phyloP scores from a whole-genome alignment of 257 asterid species.

The Ocimum tenuiflorum region DNA sequence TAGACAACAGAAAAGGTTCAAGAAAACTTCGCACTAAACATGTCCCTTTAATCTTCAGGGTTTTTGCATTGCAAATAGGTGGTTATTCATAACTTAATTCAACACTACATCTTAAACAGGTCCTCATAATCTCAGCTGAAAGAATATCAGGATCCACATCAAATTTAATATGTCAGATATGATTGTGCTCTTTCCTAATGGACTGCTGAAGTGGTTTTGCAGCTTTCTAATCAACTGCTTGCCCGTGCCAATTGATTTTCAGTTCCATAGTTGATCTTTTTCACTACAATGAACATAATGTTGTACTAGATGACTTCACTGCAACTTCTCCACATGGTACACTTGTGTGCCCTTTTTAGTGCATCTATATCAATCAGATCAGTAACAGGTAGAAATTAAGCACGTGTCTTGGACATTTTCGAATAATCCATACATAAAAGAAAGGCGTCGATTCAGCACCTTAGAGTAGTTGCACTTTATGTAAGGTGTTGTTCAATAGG shows the following conservation, averaged over 20 bases:
- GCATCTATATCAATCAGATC: constrained; percentile 8
- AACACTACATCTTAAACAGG: background rate
- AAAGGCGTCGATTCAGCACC: background rate
- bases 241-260: background rate
- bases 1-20: constrained; percentile 4
- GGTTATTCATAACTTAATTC: background rate
- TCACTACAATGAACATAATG: background rate
- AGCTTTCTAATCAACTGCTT: background rate
- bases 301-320: background rate
- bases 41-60: background rate
- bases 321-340: constrained; percentile 6
- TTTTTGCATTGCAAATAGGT: background rate
- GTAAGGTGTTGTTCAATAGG: background rate
- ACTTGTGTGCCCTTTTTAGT: constrained; percentile 2
- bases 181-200: constrained; percentile 2
- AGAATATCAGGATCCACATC: background rate
- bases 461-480: background rate
- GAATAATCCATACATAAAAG: background rate
- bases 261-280: constrained; percentile 1
- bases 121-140: background rate
- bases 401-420: background rate
- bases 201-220: background rate
- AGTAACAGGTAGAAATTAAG: background rate
- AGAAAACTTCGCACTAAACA: background rate
- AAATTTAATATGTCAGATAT: background rate